A percentile compares a stretch with the other conserved stretches of the same genome.
These are phyloP conservation scores for Chaetoscypha palmicola DNA, from an alignment of 2,329 filamentous ascomycete species.

Conservation along the genomic window DNA sequence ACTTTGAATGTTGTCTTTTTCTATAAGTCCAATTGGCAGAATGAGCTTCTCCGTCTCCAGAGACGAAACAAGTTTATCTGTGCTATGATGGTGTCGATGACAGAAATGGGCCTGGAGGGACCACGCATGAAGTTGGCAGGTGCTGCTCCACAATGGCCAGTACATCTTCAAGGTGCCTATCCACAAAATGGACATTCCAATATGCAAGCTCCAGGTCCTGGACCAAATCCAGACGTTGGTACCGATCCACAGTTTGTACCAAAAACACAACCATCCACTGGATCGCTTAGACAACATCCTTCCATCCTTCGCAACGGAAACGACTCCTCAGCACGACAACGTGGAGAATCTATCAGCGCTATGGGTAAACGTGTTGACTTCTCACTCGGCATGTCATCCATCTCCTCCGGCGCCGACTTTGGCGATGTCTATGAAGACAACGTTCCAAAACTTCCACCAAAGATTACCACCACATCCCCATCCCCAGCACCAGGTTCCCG, in stretches of 20 bases:
- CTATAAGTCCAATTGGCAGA: slow-evolving; percentile 96
- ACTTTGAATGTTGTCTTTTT: slow-evolving; percentile 93
- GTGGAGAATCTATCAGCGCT: slow-evolving; percentile 49
- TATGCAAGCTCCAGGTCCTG: slow-evolving; percentile 12
- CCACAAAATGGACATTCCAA: slow-evolving; percentile 14
- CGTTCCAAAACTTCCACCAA: slow-evolving; percentile 34
- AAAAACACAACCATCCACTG: slow-evolving; percentile 14
- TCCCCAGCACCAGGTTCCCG: slow-evolving; percentile 8
- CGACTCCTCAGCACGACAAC: slow-evolving; percentile 37
- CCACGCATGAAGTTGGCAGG: slow-evolving; percentile 30
- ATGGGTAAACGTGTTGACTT: slow-evolving; percentile 62
- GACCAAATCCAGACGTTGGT: slow-evolving; percentile 27
- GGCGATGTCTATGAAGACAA: slow-evolving; percentile 59
- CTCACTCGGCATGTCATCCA: slow-evolving; percentile 57
- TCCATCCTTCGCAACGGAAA: slow-evolving; percentile 50
- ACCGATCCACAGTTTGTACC: slow-evolving; percentile 34
- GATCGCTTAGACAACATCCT: slow-evolving; percentile 30
- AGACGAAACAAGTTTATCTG: slow-evolving; percentile 92
- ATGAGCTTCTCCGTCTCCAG: slow-evolving; percentile 81
- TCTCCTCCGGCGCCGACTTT: slow-evolving; percentile 50
- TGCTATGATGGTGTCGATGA: slow-evolving; percentile 78
- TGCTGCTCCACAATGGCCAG: slow-evolving; percentile 25
- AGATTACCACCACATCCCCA: slow-evolving; percentile 33
- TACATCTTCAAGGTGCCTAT: slow-evolving; percentile 27
- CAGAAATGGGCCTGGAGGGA: slow-evolving; percentile 31